phyloP scores from a whole-genome alignment of 352 stramenopile genomes.

The Globisporangium splendens region DNA sequence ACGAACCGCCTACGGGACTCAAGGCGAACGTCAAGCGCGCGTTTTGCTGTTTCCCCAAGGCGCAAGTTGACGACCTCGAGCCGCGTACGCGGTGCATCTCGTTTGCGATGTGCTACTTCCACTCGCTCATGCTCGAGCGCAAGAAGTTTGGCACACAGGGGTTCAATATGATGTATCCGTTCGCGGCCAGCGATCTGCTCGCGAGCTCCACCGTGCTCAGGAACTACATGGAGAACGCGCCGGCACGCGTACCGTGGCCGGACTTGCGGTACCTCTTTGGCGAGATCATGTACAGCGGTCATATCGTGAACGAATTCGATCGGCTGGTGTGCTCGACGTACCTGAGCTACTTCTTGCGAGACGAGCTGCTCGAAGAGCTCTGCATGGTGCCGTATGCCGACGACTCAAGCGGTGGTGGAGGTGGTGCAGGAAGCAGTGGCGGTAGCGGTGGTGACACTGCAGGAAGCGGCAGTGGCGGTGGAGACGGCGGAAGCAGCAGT shows the following conservation, averaged over 20 bases:
- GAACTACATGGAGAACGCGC: conserved; percentile 93
- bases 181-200: conserved; percentile 82
- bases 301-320: conserved; percentile 85
- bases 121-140: conserved; percentile 90
- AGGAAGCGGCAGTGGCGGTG: conserved; percentile 23
- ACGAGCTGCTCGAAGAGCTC: conserved; percentile 89
- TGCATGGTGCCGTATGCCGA: conserved; percentile 87
- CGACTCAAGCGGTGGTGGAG: conserved; percentile 20
- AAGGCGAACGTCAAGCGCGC: conserved; percentile 89
- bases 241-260: conserved; percentile 84
- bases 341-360: conserved; percentile 83
- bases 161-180: conserved; percentile 91
- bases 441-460: conserved; percentile 5
- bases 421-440: conserved; percentile 14
- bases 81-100: conserved; percentile 83
- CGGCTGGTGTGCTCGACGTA: conserved; percentile 81
- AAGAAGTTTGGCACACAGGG: conserved; percentile 90
- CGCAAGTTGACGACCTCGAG: conserved; percentile 81
- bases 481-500: conserved; percentile 10
- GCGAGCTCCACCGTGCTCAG: conserved; percentile 78
- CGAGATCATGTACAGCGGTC: conserved; percentile 88
- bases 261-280: conserved; percentile 88
- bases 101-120: conserved; percentile 92
- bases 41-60: conserved; percentile 72
- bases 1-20: conserved; percentile 80